Conservation (phyloP, 768 basidiomycete species). For the Boletus bicolor region DNA sequence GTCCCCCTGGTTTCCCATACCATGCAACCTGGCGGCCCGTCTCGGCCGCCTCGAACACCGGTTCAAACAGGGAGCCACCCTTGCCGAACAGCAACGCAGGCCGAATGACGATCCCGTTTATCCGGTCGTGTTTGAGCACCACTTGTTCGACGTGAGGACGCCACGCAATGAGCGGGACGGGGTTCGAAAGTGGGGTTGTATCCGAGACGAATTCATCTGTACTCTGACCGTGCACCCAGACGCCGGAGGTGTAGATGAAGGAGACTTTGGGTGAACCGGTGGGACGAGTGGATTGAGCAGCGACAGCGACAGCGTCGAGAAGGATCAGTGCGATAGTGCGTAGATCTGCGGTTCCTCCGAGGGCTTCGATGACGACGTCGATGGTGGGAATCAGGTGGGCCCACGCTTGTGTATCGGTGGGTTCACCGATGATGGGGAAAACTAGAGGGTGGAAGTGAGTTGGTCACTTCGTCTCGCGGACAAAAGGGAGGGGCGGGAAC, state of each 20-base stretch:
- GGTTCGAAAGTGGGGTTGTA: constrained; percentile 17
- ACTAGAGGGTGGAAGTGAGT: constrained; percentile 5
- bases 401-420: constrained; percentile 14
- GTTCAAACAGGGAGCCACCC: constrained; percentile 20
- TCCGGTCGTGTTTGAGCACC: constrained; percentile 10
- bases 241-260: constrained; percentile 33
- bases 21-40: constrained; percentile 17
- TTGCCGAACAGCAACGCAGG: constrained; percentile 31
- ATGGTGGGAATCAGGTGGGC: constrained; percentile 13
- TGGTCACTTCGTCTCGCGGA: background rate
- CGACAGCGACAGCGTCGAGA: constrained; percentile 13
- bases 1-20: constrained; percentile 26
- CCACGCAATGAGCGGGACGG: constrained; percentile 18
- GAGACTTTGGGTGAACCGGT: constrained; percentile 27
- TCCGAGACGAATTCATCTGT: constrained; percentile 16
- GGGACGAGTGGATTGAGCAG: constrained; percentile 17
- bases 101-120: constrained; percentile 36
- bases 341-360: constrained; percentile 13
- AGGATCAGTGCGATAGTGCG: constrained; percentile 16
- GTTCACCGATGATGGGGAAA: constrained; percentile 25
- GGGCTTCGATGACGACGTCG: constrained; percentile 22
- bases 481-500: too few relatives aligned
- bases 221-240: constrained; percentile 29
- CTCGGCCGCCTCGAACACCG: constrained; percentile 26
- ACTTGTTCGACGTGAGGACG: constrained; percentile 17